These are phyloP conservation scores for Trametes polyzona DNA, from an alignment of 1,284 basidiomycete genomes.

Conservation along the genomic window DNA sequence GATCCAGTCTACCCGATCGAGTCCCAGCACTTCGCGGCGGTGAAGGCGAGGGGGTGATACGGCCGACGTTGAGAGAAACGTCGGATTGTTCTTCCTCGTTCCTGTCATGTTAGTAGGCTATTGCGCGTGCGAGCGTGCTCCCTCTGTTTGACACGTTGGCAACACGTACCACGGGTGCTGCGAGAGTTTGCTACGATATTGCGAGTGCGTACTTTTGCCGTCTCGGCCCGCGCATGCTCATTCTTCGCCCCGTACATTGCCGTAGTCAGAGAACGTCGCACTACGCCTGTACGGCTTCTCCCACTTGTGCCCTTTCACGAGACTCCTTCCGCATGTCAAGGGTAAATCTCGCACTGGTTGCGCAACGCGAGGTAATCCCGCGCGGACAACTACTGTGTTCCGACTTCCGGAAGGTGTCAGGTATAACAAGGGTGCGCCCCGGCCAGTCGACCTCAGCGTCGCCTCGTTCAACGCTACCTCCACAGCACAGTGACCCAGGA, in stretches of 20 bases:
- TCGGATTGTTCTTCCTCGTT: too few species aligned
- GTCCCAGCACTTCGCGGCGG: constrained; percentile 20
- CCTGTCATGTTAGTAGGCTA: neutral
- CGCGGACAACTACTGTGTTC: neutral
- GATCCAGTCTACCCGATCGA: constrained; percentile 33
- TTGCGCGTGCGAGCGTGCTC: neutral
- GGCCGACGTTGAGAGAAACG: too few species aligned
- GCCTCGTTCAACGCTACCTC: neutral
- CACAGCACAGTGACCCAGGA: too few species aligned
- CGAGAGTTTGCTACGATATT: neutral
- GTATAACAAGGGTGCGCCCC: neutral
- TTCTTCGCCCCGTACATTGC: neutral
- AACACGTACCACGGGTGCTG: neutral
- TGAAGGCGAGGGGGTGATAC: constrained; percentile 24
- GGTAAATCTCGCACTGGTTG: constrained; percentile 20
- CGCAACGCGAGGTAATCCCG: constrained; percentile 16
- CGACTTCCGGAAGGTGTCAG: neutral
- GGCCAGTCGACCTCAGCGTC: too few species aligned
- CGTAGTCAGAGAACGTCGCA: neutral
- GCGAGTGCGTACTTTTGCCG: neutral
- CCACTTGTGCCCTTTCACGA: constrained; percentile 5
- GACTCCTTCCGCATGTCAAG: constrained; percentile 8
- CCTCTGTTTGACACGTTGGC: neutral
- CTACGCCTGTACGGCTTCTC: neutral
- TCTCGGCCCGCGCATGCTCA: neutral